phyloP scores from a whole-genome alignment of 768 basidiomycete genomes.

The Gymnopilus junonius region DNA sequence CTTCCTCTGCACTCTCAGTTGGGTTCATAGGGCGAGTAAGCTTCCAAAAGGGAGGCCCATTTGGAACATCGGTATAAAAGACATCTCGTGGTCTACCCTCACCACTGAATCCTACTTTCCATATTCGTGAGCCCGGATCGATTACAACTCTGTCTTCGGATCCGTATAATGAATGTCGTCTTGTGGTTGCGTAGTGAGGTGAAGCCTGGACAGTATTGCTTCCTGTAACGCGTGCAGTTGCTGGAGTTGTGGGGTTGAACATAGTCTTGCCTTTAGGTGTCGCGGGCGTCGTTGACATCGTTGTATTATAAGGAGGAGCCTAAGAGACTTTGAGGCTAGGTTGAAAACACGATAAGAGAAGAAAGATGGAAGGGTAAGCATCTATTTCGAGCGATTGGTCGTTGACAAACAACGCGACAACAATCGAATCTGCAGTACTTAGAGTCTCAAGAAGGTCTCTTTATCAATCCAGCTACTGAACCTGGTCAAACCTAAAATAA shows the following conservation, averaged over 20 bases:
- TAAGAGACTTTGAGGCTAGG: neutral
- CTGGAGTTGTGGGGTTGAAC: constrained; percentile 56
- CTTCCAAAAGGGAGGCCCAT: constrained; percentile 59
- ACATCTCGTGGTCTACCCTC: constrained; percentile 90
- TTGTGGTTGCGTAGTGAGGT: constrained; percentile 83
- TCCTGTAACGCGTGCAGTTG: constrained; percentile 52
- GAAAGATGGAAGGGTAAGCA: neutral
- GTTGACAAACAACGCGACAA: constrained; percentile 4
- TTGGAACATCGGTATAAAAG: constrained; percentile 60
- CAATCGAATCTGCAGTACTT: neutral
- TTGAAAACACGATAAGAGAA: neutral
- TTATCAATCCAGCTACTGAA: no score
- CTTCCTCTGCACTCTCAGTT: constrained; percentile 70
- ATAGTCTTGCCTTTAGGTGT: constrained; percentile 45
- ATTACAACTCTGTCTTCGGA: constrained; percentile 95
- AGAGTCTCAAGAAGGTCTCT: no score
- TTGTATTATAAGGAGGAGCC: neutral
- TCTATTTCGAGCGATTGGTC: neutral
- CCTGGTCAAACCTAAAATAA: no score
- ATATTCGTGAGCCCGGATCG: constrained; percentile 91
- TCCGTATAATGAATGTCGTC: constrained; percentile 94
- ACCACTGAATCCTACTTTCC: constrained; percentile 98
- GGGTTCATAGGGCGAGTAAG: constrained; percentile 58
- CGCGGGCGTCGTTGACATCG: constrained; percentile 40
- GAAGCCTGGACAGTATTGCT: constrained; percentile 62